phyloP scores from a whole-genome alignment of 805 yeast species.

The Spathaspora hagerdaliae region DNA sequence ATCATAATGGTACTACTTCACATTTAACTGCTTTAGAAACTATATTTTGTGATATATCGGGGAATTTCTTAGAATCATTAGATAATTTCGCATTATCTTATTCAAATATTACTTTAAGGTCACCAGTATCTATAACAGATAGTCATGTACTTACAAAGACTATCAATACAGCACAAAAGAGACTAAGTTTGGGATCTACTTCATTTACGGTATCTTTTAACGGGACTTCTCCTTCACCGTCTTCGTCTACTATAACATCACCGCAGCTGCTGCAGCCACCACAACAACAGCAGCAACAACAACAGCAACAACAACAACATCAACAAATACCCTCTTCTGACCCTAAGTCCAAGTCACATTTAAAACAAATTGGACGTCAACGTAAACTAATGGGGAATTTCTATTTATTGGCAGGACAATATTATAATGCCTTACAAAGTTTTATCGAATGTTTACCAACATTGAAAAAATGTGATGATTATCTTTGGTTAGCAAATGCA shows the following conservation, averaged over 20 bases:
- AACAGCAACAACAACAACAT: neutral
- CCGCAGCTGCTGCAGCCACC: neutral
- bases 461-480: slow-evolving; percentile 63
- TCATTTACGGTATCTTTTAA: slow-evolving; percentile 30
- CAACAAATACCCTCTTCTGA: slow-evolving; percentile 13
- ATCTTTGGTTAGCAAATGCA: slow-evolving; percentile 84
- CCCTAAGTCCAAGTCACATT: slow-evolving; percentile 29
- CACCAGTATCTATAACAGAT: slow-evolving; percentile 67
- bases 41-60: slow-evolving; percentile 67
- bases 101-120: slow-evolving; percentile 73
- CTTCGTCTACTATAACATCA: neutral
- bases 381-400: slow-evolving; percentile 73
- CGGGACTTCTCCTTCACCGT: slow-evolving; percentile 7
- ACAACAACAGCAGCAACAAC: neutral
- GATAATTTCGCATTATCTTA: slow-evolving; percentile 70
- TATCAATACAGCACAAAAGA: slow-evolving; percentile 38
- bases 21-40: slow-evolving; percentile 47
- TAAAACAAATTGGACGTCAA: slow-evolving; percentile 66
- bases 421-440: slow-evolving; percentile 63
- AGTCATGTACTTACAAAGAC: slow-evolving; percentile 41
- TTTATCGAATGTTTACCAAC: slow-evolving; percentile 69
- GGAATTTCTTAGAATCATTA: slow-evolving; percentile 58
- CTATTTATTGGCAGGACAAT: slow-evolving; percentile 75
- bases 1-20: slow-evolving; percentile 20
- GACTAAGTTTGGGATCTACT: slow-evolving; percentile 33